These are phyloP conservation scores for Lepidopterella palustris DNA, from an alignment of 495 filamentous ascomycete species.

Conservation along the genomic window DNA sequence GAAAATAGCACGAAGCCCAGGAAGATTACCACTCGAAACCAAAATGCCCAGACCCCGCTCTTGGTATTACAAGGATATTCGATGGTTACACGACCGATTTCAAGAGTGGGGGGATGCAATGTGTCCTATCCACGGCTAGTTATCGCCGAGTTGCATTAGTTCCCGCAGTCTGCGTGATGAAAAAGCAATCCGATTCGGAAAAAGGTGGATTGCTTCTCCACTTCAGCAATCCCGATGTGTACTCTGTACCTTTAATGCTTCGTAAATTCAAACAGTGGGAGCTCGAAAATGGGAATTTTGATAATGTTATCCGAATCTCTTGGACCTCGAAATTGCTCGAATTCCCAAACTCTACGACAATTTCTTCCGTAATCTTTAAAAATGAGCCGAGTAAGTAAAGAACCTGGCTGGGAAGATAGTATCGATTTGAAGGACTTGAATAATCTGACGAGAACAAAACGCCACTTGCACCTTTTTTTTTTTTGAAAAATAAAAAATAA, in stretches of 20 bases:
- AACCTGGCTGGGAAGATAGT: background rate
- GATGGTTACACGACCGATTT: background rate
- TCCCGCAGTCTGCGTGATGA: conserved; percentile 1
- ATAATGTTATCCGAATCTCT: too few species aligned
- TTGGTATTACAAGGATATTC: conserved; percentile 9
- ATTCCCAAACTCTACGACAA: too few species aligned
- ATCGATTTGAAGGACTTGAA: background rate
- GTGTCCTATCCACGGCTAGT: background rate
- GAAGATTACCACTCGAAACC: background rate
- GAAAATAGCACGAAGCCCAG: background rate
- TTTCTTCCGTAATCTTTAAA: too few species aligned
- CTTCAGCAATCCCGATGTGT: background rate
- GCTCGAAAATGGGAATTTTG: background rate
- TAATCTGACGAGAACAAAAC: background rate
- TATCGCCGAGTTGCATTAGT: conserved; percentile 8
- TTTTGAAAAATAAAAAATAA: too few species aligned
- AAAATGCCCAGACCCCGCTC: conserved; percentile 8
- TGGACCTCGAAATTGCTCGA: too few species aligned
- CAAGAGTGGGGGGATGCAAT: conserved; percentile 16
- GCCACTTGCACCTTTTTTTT: too few species aligned
- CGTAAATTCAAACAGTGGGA: background rate
- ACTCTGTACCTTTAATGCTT: background rate
- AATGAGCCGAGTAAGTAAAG: conserved; percentile 1
- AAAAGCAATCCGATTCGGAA: background rate
- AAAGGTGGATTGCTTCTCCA: background rate